A percentile compares a stretch with the other conserved stretches of the same genome.
These are phyloP conservation scores for Elaeis guineensis DNA, from an alignment of 176 grass and related monocot genomes.

Conservation along the genomic window DNA sequence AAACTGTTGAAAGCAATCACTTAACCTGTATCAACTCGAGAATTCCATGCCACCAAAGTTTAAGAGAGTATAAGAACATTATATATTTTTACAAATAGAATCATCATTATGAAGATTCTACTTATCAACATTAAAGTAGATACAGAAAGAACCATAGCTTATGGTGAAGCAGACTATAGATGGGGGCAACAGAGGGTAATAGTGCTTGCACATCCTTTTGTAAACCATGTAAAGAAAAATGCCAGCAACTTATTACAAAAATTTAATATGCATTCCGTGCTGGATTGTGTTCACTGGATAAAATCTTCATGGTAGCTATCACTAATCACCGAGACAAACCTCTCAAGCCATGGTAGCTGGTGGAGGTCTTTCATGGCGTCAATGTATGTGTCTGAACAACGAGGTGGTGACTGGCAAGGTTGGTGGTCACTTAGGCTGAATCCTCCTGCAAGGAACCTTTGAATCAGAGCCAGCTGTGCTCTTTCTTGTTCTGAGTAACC, in stretches of 20 bases:
- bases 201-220: slow-evolving; percentile 3
- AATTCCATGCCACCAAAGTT: too few relatives aligned
- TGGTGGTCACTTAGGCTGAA: slow-evolving; percentile 72
- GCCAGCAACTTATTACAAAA: slow-evolving; percentile 10
- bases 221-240: slow-evolving; percentile 7
- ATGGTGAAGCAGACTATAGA: background rate
- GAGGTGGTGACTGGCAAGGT: slow-evolving; percentile 53
- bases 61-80: too few relatives aligned
- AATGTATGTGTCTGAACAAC: slow-evolving; percentile 59
- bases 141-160: too few relatives aligned
- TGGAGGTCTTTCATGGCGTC: slow-evolving; percentile 98
- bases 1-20: too few relatives aligned
- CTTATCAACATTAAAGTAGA: too few relatives aligned
- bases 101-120: too few relatives aligned
- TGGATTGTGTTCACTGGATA: slow-evolving; percentile 59
- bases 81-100: too few relatives aligned
- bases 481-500: slow-evolving; percentile 97
- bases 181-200: background rate
- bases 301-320: slow-evolving; percentile 95
- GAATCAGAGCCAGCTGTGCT: slow-evolving; percentile 75
- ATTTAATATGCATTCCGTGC: slow-evolving; percentile 34
- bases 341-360: slow-evolving; percentile 97
- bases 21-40: too few relatives aligned
- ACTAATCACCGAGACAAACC: slow-evolving; percentile 96
- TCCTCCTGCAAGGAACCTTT: slow-evolving; percentile 76